Evolutionary conservation across 2,329 filamentous ascomycete species (phyloP).

Genomic region (Aureobasidium mangrovei): DNA sequence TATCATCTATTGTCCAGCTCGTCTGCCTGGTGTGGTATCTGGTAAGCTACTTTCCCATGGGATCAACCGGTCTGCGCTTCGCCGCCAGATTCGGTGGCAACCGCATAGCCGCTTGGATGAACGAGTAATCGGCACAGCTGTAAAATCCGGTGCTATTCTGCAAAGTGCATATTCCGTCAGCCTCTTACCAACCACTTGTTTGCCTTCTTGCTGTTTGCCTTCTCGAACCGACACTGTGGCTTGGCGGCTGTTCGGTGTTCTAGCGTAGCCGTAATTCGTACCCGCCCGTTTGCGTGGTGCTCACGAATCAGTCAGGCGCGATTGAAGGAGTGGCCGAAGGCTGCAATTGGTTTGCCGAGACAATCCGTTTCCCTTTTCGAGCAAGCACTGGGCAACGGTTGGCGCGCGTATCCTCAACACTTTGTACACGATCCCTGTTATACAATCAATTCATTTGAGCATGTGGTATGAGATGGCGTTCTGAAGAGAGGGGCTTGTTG

Average conservation of each 20-base stretch:
- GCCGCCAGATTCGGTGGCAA: constrained; percentile 79
- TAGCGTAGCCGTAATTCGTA: neutral
- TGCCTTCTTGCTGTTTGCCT: neutral
- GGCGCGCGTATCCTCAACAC: neutral
- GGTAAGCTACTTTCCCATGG: constrained; percentile 97
- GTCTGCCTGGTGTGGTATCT: constrained; percentile 84
- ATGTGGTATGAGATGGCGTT: neutral
- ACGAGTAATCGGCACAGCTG: constrained; percentile 42
- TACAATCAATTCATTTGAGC: neutral
- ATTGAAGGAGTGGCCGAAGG: neutral
- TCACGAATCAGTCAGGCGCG: neutral
- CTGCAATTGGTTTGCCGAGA: constrained; percentile 3
- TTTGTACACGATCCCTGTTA: constrained; percentile 2
- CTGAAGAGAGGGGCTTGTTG: neutral
- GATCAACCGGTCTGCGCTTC: constrained; percentile 75
- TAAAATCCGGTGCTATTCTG: neutral
- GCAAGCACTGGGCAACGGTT: constrained; percentile 7
- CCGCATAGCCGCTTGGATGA: constrained; percentile 82
- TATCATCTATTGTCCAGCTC: constrained; percentile 77
- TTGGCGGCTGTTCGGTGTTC: neutral
- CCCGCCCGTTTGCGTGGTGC: neutral
- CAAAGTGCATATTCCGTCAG: neutral
- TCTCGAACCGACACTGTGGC: constrained; percentile 7
- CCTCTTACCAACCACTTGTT: constrained; percentile 9
- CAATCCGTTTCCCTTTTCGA: constrained; percentile 7